Evolutionary conservation across 331 rosid species (phyloP).

Genomic region (Pyracantha coccinea): DNA sequence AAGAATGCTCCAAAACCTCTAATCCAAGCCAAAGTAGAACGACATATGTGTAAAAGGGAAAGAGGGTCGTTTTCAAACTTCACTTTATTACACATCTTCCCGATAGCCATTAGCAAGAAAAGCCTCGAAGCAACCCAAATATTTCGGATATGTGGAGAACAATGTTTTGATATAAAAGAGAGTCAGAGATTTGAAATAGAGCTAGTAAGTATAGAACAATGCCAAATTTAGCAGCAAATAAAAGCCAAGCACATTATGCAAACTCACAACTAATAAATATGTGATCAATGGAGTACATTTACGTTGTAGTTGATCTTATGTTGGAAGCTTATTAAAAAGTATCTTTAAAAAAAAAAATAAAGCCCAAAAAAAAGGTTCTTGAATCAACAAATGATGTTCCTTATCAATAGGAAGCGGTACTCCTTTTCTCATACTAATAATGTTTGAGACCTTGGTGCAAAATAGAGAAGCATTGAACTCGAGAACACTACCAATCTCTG

Average conservation of each 20-base stretch:
- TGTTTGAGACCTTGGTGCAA: neutral
- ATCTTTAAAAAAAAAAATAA: neutral
- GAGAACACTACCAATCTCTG: neutral
- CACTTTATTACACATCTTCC: too few relatives aligned
- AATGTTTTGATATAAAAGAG: neutral
- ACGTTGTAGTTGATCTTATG: neutral
- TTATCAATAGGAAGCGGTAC: neutral
- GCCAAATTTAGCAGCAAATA: neutral
- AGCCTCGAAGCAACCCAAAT: too few relatives aligned
- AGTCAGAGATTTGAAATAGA: neutral
- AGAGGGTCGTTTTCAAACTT: neutral
- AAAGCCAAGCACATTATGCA: neutral
- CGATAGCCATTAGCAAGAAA: neutral
- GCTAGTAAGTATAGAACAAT: neutral
- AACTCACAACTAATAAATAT: neutral
- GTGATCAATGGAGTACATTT: neutral
- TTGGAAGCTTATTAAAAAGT: neutral
- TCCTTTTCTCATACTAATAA: too few relatives aligned
- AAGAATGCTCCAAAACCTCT: neutral
- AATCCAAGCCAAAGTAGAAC: neutral
- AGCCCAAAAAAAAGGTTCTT: neutral
- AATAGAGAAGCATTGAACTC: too few relatives aligned
- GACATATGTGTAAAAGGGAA: neutral
- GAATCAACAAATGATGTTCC: neutral
- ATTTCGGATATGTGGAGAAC: neutral